Base-by-base conservation (phyloP, 345 rosid species). In the Gynandropsis gynandra region DNA sequence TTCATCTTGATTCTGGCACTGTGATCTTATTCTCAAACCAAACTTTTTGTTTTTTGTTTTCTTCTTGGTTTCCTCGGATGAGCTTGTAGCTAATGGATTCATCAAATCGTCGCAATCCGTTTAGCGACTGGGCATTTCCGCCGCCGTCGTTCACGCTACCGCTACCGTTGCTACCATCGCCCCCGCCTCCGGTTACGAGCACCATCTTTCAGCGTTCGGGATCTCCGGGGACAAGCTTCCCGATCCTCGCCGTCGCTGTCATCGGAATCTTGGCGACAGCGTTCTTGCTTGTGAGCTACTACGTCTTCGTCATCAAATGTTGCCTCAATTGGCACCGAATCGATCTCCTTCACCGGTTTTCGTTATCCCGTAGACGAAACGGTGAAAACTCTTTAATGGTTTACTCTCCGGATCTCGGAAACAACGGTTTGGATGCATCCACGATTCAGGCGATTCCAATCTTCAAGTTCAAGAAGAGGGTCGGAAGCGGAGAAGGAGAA, bases 311-410 rank as follows among this genome's bases (percentile, higher is more conserved):
- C 12, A 85, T 92, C 64, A 92, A 87, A 65, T 92, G 97, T 59
- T 85, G 97, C 63, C 88, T 92, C 31, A 82, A 71, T 21, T 85
- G 97, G 95, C 94, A 82, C 68, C 73, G 81, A 7, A 71, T 81
- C 15, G 85, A 82, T 68, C 54, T 87, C 18, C 61, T 80, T 1
- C 56, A 81, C 48, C 75, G 89, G 38, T 70, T 79, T 62, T 79
- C 82, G n/a, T 15, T 74, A 6, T 79, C 89, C 8, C 45, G 87
- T 29, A 57, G 73, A 33, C 46, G 81, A 54, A 62, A 59, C 33
- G 53, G 61, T 31, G 61, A 66, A 42, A 78, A 77, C 66, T 74
- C 81, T 41, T 40, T 77, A 47, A 73, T 76, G 72, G 58, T 66
- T 0, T 68, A 73, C 32, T 48, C 83, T 50, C 77, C 87, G 0